phyloP scores from a whole-genome alignment of 1,139 yeast genomes.

The Saccharomyces hybrid region DNA sequence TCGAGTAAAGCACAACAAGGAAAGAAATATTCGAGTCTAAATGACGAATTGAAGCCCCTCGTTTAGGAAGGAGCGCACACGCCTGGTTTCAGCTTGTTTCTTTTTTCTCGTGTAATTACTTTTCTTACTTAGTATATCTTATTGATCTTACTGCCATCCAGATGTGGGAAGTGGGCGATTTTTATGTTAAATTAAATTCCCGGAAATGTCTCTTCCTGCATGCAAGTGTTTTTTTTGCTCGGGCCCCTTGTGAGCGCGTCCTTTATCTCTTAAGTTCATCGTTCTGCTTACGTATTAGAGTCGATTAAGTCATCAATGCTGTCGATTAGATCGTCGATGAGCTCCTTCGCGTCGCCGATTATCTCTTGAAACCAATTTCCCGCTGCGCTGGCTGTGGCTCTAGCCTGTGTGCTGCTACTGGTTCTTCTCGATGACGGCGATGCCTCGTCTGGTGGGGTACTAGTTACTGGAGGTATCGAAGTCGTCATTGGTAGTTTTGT shows the following conservation, averaged over 20 bases:
- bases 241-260: neutral
- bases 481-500: constrained; percentile 7
- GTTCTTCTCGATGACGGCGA: neutral
- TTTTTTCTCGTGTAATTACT: neutral
- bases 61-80: too few species aligned
- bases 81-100: neutral
- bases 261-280: neutral
- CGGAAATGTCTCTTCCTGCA: neutral
- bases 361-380: constrained; percentile 11
- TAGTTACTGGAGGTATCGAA: neutral
- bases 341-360: constrained; percentile 13
- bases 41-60: neutral
- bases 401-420: neutral
- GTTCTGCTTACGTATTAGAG: neutral
- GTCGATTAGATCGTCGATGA: constrained; percentile 14
- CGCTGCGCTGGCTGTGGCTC: neutral
- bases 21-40: neutral
- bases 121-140: neutral
- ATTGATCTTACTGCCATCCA: neutral
- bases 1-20: neutral
- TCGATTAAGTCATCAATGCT: neutral
- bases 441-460: neutral
- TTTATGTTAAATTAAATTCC: too few species aligned
- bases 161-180: too few species aligned
- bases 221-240: too few species aligned